phyloP scores from a whole-genome alignment of 2,329 filamentous ascomycete species.

The Pseudocercospora vitis region DNA sequence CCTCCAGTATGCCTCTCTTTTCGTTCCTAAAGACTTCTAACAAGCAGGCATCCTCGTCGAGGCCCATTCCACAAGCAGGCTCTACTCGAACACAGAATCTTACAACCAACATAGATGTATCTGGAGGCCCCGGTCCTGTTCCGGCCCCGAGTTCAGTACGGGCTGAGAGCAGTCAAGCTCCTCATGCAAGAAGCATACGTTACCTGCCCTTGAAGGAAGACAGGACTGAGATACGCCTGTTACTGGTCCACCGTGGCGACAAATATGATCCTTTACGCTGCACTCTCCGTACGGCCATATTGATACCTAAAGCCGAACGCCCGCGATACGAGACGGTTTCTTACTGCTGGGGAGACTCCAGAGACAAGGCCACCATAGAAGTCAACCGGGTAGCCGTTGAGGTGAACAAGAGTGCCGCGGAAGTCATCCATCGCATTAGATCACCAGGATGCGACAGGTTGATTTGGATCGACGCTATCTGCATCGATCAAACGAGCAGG shows the following conservation, averaged over 20 bases:
- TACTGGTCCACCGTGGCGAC: not conserved
- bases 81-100: not conserved
- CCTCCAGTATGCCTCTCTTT: not conserved
- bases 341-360: constrained; percentile 14
- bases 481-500: constrained; percentile 20
- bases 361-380: not conserved
- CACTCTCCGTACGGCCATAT: not conserved
- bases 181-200: not conserved
- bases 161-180: too few species aligned
- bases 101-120: too few species aligned
- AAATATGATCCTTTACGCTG: not conserved
- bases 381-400: not conserved
- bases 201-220: not conserved
- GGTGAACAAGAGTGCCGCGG: constrained; percentile 1
- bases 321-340: constrained; percentile 9
- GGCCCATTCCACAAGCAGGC: not conserved
- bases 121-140: too few species aligned
- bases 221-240: not conserved
- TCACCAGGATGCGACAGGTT: not conserved
- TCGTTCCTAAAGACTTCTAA: too few species aligned
- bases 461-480: constrained; percentile 23
- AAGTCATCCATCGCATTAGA: constrained; percentile 3
- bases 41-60: not conserved
- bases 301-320: not conserved
- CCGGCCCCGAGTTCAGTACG: too few species aligned